Evolutionary conservation across 2,329 filamentous ascomycete genomes (phyloP).

Genomic region (Aspergillus tanneri): DNA sequence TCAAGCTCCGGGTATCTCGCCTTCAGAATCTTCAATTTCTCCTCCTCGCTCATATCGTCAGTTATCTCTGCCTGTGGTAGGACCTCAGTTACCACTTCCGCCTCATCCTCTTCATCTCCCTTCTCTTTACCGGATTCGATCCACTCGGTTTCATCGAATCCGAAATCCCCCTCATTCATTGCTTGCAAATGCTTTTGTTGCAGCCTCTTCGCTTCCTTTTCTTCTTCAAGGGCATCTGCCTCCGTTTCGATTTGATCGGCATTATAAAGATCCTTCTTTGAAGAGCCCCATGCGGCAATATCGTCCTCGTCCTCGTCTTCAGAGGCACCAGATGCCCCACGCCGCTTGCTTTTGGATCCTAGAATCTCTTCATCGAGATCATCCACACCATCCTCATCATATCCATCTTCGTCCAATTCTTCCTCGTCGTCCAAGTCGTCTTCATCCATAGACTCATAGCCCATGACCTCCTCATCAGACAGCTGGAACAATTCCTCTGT

Average conservation of each 20-base stretch:
- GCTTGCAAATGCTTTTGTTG: conserved; percentile 87
- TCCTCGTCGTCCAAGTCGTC: conserved; percentile 45
- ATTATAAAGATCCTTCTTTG: conserved; percentile 89
- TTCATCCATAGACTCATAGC: conserved; percentile 50
- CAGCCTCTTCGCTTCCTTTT: conserved; percentile 80
- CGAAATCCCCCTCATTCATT: conserved; percentile 89
- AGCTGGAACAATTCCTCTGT: conserved; percentile 57
- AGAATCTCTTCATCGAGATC: conserved; percentile 33
- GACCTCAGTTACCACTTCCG: conserved; percentile 75
- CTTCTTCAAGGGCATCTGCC: conserved; percentile 81
- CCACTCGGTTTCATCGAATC: conserved; percentile 90
- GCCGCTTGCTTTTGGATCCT: conserved; percentile 20
- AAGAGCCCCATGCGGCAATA: conserved; percentile 78
- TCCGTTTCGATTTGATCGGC: conserved; percentile 73
- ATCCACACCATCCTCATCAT: conserved; percentile 42
- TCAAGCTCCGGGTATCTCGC: conserved; percentile 90
- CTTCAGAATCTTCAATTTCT: conserved; percentile 72
- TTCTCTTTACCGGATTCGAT: conserved; percentile 53
- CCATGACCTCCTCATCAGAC: conserved; percentile 64
- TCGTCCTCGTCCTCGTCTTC: conserved; percentile 52
- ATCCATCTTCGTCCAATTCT: conserved; percentile 44
- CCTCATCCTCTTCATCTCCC: conserved; percentile 47
- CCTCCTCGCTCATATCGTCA: conserved; percentile 71
- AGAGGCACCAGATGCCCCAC: conserved; percentile 23
- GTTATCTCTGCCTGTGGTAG: conserved; percentile 80